Base-by-base conservation (phyloP, 192 early-diverging fungal genomes). In the Mortierella hygrophila region DNA sequence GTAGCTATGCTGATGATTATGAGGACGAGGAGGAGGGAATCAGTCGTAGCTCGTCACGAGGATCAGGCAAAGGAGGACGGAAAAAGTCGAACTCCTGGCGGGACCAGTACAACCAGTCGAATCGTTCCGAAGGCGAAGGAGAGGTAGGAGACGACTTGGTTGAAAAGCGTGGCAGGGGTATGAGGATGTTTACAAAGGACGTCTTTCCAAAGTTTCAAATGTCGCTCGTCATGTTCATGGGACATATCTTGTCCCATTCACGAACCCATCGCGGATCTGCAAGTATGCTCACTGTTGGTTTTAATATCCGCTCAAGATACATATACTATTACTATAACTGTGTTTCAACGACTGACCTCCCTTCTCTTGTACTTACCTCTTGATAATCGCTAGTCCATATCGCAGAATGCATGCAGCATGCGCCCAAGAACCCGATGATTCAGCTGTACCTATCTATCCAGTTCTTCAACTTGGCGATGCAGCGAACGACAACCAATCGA, bases 401-500 rank as follows among this genome's bases (percentile, higher is more conserved):
- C 73, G 91, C 41, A 87, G 93, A 72, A 90, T 96, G 18, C 91
- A 90, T 90, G 76, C 82, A 23, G n/a, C 40, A 93, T 26, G 72
- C 70, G 5, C 96, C 95, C n/a, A 76, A 89, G 0, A 95, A 96
- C 77, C 94, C 95, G 1, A 65, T 97, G 46, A 90, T 93, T 42
- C 93, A 92, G 35, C 75, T 97, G 0, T 93, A 87, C 32, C 75
- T 95, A 6, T 94, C 92, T 15, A 38, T 95, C 26, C 90, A 93
- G 16, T 91, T 92, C 75, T 41, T 97, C 6, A 93, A 95, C 71
- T 83, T 92, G 49, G 89, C 92, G 0, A 93, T 95, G 93, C 93
- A 95, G 76, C 88, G 96, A 21, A 90, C 94, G 72, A 91, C 91
- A 2, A 92, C 93, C 46, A 93, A 95, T 81, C 89, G 96, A 71